phyloP scores from a whole-genome alignment of 805 yeast genomes.

The Schwanniomyces yamadae region DNA sequence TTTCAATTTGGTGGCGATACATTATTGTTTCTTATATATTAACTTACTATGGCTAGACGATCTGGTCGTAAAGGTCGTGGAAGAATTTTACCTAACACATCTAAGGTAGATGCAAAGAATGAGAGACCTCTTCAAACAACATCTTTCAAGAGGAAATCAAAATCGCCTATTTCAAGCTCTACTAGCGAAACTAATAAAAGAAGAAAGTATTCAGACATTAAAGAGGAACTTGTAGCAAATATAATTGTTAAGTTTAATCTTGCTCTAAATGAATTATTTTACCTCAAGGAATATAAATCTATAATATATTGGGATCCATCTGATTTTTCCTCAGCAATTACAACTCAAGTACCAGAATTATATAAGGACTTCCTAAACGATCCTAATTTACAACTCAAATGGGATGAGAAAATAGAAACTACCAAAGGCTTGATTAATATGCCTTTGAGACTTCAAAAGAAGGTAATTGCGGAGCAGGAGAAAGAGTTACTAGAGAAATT shows the following conservation, averaged over 20 bases:
- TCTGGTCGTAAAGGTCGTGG: too few species aligned
- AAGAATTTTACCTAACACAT: too few species aligned
- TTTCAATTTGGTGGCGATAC: too few species aligned
- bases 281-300: conserved; percentile 59
- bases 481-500: conserved; percentile 27
- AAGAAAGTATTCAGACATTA: conserved; percentile 17
- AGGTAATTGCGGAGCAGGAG: conserved; percentile 34
- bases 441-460: conserved; percentile 42
- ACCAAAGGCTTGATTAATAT: conserved; percentile 24
- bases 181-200: too few species aligned
- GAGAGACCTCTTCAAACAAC: too few species aligned
- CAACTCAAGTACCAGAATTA: conserved; percentile 29
- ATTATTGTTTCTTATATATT: too few species aligned
- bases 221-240: conserved; percentile 34
- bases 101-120: too few species aligned
- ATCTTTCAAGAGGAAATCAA: too few species aligned
- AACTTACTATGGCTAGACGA: too few species aligned
- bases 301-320: conserved; percentile 61
- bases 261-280: conserved; percentile 60
- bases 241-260: conserved; percentile 47
- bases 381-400: conserved; percentile 25
- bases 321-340: conserved; percentile 27
- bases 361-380: conserved; percentile 30
- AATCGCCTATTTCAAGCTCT: too few species aligned
- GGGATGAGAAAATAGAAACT: conserved; percentile 30